phyloP scores from a whole-genome alignment of 805 yeast species.

The Candida yuanshanica region DNA sequence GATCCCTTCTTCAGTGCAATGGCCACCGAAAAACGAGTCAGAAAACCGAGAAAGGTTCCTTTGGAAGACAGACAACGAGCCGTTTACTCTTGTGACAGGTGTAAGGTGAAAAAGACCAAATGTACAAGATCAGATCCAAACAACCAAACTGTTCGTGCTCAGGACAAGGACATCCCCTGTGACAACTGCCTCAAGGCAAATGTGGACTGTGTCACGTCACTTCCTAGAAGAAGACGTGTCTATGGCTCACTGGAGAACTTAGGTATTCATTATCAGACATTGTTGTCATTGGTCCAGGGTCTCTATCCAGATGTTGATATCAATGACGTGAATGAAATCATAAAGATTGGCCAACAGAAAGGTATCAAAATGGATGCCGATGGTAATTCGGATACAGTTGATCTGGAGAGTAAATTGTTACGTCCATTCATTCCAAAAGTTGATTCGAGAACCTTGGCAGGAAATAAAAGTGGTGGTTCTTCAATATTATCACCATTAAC shows the following conservation, averaged over 20 bases:
- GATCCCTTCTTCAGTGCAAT: no score
- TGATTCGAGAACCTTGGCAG: not conserved
- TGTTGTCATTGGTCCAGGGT: conserved; percentile 32
- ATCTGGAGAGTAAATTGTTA: conserved; percentile 16
- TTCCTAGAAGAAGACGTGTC: conserved; percentile 36
- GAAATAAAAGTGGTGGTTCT: not conserved
- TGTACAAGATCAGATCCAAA: conserved; percentile 32
- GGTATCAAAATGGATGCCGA: conserved; percentile 19
- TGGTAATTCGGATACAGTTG: conserved; percentile 10
- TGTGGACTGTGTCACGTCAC: conserved; percentile 35
- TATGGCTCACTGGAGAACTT: conserved; percentile 38
- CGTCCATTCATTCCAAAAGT: conserved; percentile 18
- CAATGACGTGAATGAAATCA: conserved; percentile 36
- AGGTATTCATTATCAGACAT: conserved; percentile 37
- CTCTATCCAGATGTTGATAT: conserved; percentile 40
- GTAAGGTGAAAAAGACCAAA: conserved; percentile 38
- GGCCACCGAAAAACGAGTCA: conserved; percentile 9
- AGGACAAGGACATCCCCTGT: conserved; percentile 36
- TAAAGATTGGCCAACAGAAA: conserved; percentile 22
- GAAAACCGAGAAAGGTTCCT: conserved; percentile 32
- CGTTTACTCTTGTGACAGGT: conserved; percentile 40
- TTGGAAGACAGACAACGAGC: conserved; percentile 36
- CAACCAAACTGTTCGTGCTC: conserved; percentile 20
- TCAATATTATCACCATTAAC: not conserved
- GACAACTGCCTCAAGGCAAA: conserved; percentile 32